Evolutionary conservation across 805 yeast species (phyloP).

Genomic region (Candida ficus): DNA sequence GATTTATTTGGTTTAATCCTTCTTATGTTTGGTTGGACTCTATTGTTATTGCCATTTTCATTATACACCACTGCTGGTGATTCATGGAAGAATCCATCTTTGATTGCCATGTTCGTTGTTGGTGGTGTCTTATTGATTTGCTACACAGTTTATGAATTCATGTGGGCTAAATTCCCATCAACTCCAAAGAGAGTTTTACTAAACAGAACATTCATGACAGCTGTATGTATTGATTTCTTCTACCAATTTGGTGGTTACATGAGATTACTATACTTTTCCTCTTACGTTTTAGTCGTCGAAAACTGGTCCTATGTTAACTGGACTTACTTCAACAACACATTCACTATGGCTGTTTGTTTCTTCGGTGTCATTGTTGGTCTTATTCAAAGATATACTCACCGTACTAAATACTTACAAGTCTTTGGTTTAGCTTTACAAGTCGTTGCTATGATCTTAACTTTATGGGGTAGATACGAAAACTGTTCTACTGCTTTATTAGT

Average conservation of each 20-base stretch:
- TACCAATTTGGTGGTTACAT: constrained; percentile 28
- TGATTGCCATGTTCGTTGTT: constrained; percentile 40
- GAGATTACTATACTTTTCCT: constrained; percentile 28
- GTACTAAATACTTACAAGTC: constrained; percentile 33
- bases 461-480: constrained; percentile 24
- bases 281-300: constrained; percentile 29
- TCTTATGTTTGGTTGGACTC: constrained; percentile 34
- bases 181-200: constrained; percentile 32
- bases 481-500: constrained; percentile 24
- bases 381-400: constrained; percentile 29
- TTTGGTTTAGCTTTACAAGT: constrained; percentile 31
- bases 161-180: constrained; percentile 31
- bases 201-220: constrained; percentile 34
- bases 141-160: constrained; percentile 33
- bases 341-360: constrained; percentile 32
- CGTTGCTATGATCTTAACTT: constrained; percentile 29
- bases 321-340: constrained; percentile 34
- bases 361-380: constrained; percentile 35
- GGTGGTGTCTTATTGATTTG: constrained; percentile 33
- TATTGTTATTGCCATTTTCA: constrained; percentile 36
- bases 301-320: constrained; percentile 30
- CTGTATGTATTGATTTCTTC: constrained; percentile 29
- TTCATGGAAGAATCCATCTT: constrained; percentile 33
- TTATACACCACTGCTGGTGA: constrained; percentile 28
- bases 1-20: constrained; percentile 36